phyloP scores from a whole-genome alignment of 2,329 filamentous ascomycete genomes.

The Tolypocladium amazonense region DNA sequence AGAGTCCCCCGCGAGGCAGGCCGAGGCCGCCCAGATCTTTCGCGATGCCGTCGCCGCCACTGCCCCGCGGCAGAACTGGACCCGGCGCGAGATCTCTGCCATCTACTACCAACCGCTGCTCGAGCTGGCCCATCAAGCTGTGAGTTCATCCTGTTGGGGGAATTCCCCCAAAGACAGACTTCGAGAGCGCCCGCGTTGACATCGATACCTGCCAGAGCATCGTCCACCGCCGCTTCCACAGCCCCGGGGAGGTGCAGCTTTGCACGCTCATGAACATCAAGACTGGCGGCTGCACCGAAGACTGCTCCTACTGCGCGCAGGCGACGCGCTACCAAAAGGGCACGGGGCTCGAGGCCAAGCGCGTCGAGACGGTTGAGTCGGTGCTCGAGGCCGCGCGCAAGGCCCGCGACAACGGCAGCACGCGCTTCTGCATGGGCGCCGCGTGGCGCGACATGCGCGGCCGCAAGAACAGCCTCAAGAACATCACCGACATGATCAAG shows the following conservation, averaged over 20 bases:
- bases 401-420: slow-evolving; percentile 76
- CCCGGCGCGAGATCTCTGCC: slow-evolving; percentile 66
- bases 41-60: slow-evolving; percentile 47
- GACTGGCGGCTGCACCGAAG: slow-evolving; percentile 82
- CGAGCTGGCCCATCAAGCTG: slow-evolving; percentile 65
- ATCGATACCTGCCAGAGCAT: slow-evolving; percentile 40
- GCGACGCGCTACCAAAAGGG: slow-evolving; percentile 70
- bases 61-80: slow-evolving; percentile 63
- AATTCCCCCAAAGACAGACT: not conserved
- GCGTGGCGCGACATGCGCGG: slow-evolving; percentile 93
- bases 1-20: slow-evolving; percentile 1
- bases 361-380: slow-evolving; percentile 68
- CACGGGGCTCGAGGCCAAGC: slow-evolving; percentile 69
- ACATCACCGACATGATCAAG: slow-evolving; percentile 77
- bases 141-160: slow-evolving; percentile 25
- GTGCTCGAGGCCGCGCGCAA: slow-evolving; percentile 69
- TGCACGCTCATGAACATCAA: slow-evolving; percentile 97
- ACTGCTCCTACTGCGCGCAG: slow-evolving; percentile 89
- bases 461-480: slow-evolving; percentile 71
- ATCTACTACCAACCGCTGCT: slow-evolving; percentile 77
- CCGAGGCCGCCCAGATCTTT: slow-evolving; percentile 22
- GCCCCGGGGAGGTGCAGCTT: slow-evolving; percentile 75
- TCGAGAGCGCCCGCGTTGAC: not conserved
- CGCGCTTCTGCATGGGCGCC: slow-evolving; percentile 90
- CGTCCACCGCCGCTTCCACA: slow-evolving; percentile 77